Evolutionary conservation across 2,329 filamentous ascomycete species (phyloP).

Genomic region (Ustilaginoidea virens): DNA sequence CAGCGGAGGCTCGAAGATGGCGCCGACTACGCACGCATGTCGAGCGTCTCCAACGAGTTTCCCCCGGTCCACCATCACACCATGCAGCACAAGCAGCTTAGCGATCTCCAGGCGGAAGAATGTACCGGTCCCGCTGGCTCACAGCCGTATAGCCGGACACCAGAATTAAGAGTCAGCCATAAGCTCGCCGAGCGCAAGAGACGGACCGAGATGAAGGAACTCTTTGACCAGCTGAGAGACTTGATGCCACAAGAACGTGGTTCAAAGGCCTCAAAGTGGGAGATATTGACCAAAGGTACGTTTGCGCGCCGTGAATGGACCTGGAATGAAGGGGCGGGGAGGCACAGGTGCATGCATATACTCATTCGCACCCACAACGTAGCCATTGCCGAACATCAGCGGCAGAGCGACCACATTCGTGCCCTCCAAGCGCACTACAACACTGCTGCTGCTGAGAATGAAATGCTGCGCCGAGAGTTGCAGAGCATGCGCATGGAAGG

Average conservation of each 20-base stretch:
- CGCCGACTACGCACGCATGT: constrained; percentile 33
- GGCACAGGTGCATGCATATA: no score
- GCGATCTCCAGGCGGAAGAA: constrained; percentile 48
- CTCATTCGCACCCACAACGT: background rate
- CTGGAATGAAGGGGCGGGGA: background rate
- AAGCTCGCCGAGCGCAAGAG: constrained; percentile 76
- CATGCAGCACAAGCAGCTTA: constrained; percentile 59
- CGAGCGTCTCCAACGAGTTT: constrained; percentile 36
- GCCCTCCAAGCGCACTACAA: constrained; percentile 29
- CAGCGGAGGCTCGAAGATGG: constrained; percentile 57
- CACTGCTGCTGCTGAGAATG: constrained; percentile 26
- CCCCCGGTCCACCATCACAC: constrained; percentile 55
- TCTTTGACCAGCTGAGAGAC: constrained; percentile 68
- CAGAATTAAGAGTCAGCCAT: constrained; percentile 68
- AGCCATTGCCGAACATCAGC: constrained; percentile 48
- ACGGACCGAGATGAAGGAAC: constrained; percentile 74
- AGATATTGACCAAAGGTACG: constrained; percentile 72
- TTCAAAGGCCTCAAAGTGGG: constrained; percentile 80
- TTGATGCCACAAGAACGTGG: constrained; percentile 68
- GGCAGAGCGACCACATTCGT: constrained; percentile 33
- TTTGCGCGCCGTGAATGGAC: background rate
- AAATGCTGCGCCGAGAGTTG: constrained; percentile 32
- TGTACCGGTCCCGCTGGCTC: constrained; percentile 33
- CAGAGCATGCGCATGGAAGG: constrained; percentile 31
- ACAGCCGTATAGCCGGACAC: constrained; percentile 70